A percentile compares a stretch with the other conserved stretches of the same genome.
Evolutionary conservation across 345 rosid genomes (phyloP).

Genomic region (Camelina sativa): DNA sequence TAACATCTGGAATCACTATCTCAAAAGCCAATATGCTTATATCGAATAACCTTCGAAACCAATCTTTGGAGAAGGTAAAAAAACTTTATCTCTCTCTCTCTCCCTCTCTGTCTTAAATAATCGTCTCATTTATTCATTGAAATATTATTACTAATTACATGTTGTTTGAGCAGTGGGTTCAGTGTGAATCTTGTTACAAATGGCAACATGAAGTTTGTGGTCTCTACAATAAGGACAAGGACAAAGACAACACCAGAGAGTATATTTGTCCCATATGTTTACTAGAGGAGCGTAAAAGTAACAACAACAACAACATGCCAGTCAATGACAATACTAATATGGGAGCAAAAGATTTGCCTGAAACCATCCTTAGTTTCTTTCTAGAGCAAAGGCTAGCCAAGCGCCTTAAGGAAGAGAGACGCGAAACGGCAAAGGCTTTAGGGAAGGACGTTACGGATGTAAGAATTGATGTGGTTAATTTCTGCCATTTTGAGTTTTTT

Average conservation of each 20-base stretch:
- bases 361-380: slow-evolving; percentile 54
- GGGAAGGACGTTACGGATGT: slow-evolving; percentile 59
- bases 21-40: slow-evolving; percentile 46
- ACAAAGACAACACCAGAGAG: slow-evolving; percentile 45
- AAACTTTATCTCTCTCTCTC: slow-evolving; percentile 29
- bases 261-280: slow-evolving; percentile 61
- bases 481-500: neutral
- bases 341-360: slow-evolving; percentile 64
- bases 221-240: slow-evolving; percentile 54
- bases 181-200: slow-evolving; percentile 53
- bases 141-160: neutral
- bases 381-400: slow-evolving; percentile 56
- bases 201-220: slow-evolving; percentile 80
- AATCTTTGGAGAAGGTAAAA: slow-evolving; percentile 47
- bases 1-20: slow-evolving; percentile 43
- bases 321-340: slow-evolving; percentile 32
- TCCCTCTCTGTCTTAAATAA: neutral
- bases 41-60: slow-evolving; percentile 48
- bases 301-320: slow-evolving; percentile 12
- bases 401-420: slow-evolving; percentile 55
- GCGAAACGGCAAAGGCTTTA: slow-evolving; percentile 49
- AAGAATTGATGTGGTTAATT: slow-evolving; percentile 4
- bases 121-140: neutral
- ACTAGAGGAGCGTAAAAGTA: slow-evolving; percentile 48
- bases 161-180: slow-evolving; percentile 59